Base-by-base conservation (phyloP, 495 filamentous ascomycete species). In the Neurospora cerealis region DNA sequence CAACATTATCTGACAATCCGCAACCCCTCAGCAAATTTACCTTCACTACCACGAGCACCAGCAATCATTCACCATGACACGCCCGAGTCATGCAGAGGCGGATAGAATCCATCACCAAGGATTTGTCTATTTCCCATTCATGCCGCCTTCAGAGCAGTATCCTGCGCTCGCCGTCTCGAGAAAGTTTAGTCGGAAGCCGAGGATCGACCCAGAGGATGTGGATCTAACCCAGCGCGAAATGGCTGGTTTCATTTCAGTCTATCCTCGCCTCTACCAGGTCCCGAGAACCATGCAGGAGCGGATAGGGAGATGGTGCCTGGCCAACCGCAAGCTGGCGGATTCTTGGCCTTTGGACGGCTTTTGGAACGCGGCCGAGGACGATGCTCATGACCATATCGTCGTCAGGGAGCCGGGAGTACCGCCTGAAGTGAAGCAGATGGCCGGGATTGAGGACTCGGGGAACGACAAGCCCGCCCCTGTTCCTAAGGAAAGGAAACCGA, bases 181-280 rank as follows among this genome's bases (percentile, higher is more conserved):
- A 28, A 66, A 34, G 15, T 66, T 66, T 17, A 8, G 54, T 19
- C 13, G 28, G 28, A 62, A 62, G 24, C 48, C 48, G 48, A 66
- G 15, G 28, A 66, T 34, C 54, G 54, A 66, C 13, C 54, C 54
- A 34, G 54, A 66, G 54, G 69, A 54, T 8, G 69, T 72, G 6
- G 34, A 7, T 11, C 60, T 75, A 11, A 72, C 36, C 3, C 48
- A 72, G 24, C 40, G 62, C 4, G 73, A 75, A 13, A 38, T 76
- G 37, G 21, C 38, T 15, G 60, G 46, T 6, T 72, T 76, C 32
- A 62, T 62, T 9, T 39, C 46, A 1, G 38, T 78, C 6, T 76
- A 74, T 37, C 54, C 41, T 11, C 70, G 76, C 4, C 62, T 78
- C 10, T 73, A 74, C 34, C 74, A 76, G 21, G 74, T 78, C 15